These are phyloP conservation scores for Stephanodiscus triporus DNA, from an alignment of 108 stramenopile genomes.

Conservation along the genomic window DNA sequence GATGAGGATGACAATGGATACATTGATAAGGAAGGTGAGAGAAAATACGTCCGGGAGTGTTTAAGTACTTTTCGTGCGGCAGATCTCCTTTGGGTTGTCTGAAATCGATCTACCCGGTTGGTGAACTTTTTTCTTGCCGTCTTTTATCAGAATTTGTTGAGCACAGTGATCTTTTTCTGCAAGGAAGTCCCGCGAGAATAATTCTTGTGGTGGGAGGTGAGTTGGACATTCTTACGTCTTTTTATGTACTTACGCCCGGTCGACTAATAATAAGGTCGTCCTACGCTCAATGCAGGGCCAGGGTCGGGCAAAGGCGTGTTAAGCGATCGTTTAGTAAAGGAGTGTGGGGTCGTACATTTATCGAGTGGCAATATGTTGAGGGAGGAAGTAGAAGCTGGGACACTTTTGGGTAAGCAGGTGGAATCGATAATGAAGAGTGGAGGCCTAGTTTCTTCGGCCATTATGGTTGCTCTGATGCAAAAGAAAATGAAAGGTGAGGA, in stretches of 20 bases:
- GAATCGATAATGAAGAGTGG: conserved; percentile 89
- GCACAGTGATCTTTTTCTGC: conserved; percentile 60
- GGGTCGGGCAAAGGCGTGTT: conserved; percentile 95
- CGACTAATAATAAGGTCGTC: background rate
- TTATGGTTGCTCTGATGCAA: conserved; percentile 82
- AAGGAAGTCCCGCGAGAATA: conserved; percentile 74
- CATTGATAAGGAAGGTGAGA: conserved; percentile 44
- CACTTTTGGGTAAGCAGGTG: conserved; percentile 83
- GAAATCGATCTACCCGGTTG: background rate
- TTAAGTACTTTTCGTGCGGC: too few relatives aligned
- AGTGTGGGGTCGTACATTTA: conserved; percentile 93
- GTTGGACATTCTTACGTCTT: background rate
- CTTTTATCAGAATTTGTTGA: conserved; percentile 56
- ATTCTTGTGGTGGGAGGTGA: conserved; percentile 92
- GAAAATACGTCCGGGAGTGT: too few relatives aligned
- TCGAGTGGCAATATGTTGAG: conserved; percentile 93
- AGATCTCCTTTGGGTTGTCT: background rate
- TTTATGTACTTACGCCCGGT: background rate
- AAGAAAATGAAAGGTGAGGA: conserved; percentile 80
- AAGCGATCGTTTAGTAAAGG: conserved; percentile 68
- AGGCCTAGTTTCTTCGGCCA: conserved; percentile 78
- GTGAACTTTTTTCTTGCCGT: background rate
- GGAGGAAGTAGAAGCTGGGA: conserved; percentile 83
- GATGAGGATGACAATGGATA: conserved; percentile 65
- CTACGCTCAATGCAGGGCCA: conserved; percentile 44